phyloP scores from a whole-genome alignment of 495 filamentous ascomycete genomes.

The Lophiotrema nucula region DNA sequence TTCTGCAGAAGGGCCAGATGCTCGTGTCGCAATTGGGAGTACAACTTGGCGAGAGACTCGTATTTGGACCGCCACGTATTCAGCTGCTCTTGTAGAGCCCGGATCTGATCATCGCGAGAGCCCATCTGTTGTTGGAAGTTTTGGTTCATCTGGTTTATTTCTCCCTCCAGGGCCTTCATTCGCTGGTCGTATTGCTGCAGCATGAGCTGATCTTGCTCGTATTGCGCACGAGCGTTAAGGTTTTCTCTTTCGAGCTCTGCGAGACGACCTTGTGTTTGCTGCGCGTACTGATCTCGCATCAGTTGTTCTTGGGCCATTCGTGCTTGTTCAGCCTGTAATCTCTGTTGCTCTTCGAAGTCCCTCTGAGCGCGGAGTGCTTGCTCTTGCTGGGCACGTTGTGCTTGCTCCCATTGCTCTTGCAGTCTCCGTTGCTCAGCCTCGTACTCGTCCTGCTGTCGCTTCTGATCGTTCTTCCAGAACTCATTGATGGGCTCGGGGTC shows the following conservation, averaged over 20 bases:
- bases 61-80: slow-evolving; percentile 98
- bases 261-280: slow-evolving; percentile 88
- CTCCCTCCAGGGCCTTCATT: slow-evolving; percentile 87
- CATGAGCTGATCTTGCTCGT: slow-evolving; percentile 94
- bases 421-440: slow-evolving; percentile 88
- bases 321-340: slow-evolving; percentile 83
- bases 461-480: slow-evolving; percentile 94
- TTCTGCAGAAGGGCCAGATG: slow-evolving; percentile 92
- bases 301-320: slow-evolving; percentile 86
- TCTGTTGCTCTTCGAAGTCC: slow-evolving; percentile 94
- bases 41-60: slow-evolving; percentile 92
- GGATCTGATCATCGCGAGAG: slow-evolving; percentile 93
- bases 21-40: slow-evolving; percentile 92
- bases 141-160: slow-evolving; percentile 74
- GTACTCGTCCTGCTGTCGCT: slow-evolving; percentile 86
- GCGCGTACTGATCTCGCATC: slow-evolving; percentile 78
- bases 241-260: slow-evolving; percentile 95
- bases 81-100: slow-evolving; percentile 86
- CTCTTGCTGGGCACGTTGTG: slow-evolving; percentile 77
- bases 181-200: slow-evolving; percentile 93
- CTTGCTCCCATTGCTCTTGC: slow-evolving; percentile 73
- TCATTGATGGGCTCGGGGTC: slow-evolving; percentile 96
- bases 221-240: slow-evolving; percentile 88
- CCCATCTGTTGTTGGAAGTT: slow-evolving; percentile 81
- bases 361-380: slow-evolving; percentile 77